Conservation (phyloP, 768 basidiomycete species). For the Lactifluus pinguis region DNA sequence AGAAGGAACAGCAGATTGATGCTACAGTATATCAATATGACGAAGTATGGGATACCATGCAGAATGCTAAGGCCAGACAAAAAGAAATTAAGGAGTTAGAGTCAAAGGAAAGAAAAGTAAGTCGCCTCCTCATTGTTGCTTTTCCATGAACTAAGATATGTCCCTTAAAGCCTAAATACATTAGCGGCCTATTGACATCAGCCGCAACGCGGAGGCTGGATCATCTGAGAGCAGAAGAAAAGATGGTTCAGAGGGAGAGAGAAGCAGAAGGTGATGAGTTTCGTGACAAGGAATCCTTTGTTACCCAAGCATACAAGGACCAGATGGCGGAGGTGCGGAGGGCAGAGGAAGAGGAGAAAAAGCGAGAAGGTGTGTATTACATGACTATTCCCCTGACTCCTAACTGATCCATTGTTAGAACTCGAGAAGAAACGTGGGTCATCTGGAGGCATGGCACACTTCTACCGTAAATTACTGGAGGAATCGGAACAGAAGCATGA, state of each 20-base stretch:
- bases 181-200: slow-evolving; percentile 62
- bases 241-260: slow-evolving; percentile 91
- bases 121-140: background rate
- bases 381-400: background rate
- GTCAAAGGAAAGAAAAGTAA: slow-evolving; percentile 69
- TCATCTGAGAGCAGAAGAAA: slow-evolving; percentile 90
- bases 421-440: slow-evolving; percentile 48
- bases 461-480: slow-evolving; percentile 71
- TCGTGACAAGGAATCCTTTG: slow-evolving; percentile 92
- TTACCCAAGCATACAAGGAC: slow-evolving; percentile 94
- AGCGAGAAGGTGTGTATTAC: slow-evolving; percentile 63
- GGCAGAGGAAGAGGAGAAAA: slow-evolving; percentile 89
- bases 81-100: slow-evolving; percentile 74
- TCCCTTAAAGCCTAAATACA: slow-evolving; percentile 78
- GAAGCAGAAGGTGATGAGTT: slow-evolving; percentile 92
- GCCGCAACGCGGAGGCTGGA: slow-evolving; percentile 87
- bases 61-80: slow-evolving; percentile 67
- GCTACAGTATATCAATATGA: slow-evolving; percentile 88
- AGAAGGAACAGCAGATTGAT: slow-evolving; percentile 73
- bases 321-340: slow-evolving; percentile 87
- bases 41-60: slow-evolving; percentile 94
- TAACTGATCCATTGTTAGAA: slow-evolving; percentile 26
- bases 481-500: slow-evolving; percentile 77
- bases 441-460: slow-evolving; percentile 73
- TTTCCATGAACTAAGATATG: background rate